phyloP scores from a whole-genome alignment of 2,329 filamentous ascomycete species.

The Falciphora oryzae region DNA sequence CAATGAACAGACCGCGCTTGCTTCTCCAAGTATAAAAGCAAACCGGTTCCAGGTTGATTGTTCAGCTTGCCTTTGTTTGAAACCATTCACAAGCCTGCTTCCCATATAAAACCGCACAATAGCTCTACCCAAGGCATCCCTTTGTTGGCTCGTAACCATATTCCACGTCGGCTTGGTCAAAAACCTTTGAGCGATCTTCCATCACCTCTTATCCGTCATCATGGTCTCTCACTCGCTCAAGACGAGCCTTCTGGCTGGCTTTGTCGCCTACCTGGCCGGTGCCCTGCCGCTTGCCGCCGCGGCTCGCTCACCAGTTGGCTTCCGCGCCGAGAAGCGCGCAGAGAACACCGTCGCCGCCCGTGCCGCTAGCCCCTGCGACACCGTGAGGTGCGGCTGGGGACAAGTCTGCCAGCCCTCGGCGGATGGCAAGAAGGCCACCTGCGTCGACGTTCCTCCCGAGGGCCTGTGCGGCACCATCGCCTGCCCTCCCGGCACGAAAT shows the following conservation, averaged over 20 bases:
- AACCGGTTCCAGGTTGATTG: background rate
- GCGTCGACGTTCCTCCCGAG: background rate
- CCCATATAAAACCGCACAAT: background rate
- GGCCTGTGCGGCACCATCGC: constrained; percentile 14
- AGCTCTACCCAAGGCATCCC: background rate
- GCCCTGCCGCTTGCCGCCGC: background rate
- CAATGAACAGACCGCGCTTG: background rate
- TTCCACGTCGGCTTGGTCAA: too few species aligned
- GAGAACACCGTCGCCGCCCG: background rate
- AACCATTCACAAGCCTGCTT: background rate
- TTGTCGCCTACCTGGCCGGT: background rate
- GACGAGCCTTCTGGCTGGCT: background rate
- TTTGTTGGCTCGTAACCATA: background rate
- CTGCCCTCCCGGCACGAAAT: constrained; percentile 15
- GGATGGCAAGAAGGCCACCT: background rate
- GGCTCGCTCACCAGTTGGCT: background rate
- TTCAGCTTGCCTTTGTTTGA: background rate
- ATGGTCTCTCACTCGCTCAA: background rate
- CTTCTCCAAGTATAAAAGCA: background rate
- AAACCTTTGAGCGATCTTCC: too few species aligned
- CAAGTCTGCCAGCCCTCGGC: background rate
- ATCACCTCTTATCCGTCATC: background rate
- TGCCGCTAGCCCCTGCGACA: background rate
- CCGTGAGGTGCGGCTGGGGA: background rate
- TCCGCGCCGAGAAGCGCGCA: background rate